phyloP scores from a whole-genome alignment of 306 rosid species.

The Adenanthera pavonina region DNA sequence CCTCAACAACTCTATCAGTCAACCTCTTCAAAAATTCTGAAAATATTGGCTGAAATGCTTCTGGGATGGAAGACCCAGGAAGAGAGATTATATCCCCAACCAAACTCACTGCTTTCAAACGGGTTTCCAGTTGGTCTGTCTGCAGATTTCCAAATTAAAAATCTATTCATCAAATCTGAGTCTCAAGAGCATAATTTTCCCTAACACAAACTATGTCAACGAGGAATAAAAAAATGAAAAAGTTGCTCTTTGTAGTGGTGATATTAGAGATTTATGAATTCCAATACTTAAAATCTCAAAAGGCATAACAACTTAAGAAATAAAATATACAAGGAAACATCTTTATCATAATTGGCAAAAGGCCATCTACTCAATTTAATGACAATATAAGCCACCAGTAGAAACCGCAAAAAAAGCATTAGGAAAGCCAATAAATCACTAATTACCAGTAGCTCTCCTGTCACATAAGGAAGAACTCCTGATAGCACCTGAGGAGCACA shows the following conservation, averaged over 20 bases:
- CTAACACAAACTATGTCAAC: constrained; percentile 20
- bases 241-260: constrained; percentile 19
- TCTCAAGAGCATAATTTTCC: constrained; percentile 6
- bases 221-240: constrained; percentile 5
- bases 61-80: constrained; percentile 67
- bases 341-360: constrained; percentile 15
- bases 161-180: constrained; percentile 33
- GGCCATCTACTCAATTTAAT: constrained; percentile 1
- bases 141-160: constrained; percentile 61
- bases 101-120: constrained; percentile 84
- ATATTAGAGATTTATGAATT: constrained; percentile 32
- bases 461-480: constrained; percentile 77
- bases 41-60: constrained; percentile 85
- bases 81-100: constrained; percentile 85
- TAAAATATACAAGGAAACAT: constrained; percentile 32
- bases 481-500: constrained; percentile 83
- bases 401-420: constrained; percentile 32
- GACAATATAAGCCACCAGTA: constrained; percentile 1
- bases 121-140: constrained; percentile 90
- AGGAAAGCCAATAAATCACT: constrained; percentile 34
- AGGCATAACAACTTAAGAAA: constrained; percentile 16
- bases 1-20: constrained; percentile 75
- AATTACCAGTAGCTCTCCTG: constrained; percentile 88
- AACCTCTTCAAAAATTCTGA: constrained; percentile 89
- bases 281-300: constrained; percentile 17